Evolutionary conservation across 768 basidiomycete genomes (phyloP), one percentile per base, ranked within the genome.

Genomic region (Pleurotus eryngii): DNA sequence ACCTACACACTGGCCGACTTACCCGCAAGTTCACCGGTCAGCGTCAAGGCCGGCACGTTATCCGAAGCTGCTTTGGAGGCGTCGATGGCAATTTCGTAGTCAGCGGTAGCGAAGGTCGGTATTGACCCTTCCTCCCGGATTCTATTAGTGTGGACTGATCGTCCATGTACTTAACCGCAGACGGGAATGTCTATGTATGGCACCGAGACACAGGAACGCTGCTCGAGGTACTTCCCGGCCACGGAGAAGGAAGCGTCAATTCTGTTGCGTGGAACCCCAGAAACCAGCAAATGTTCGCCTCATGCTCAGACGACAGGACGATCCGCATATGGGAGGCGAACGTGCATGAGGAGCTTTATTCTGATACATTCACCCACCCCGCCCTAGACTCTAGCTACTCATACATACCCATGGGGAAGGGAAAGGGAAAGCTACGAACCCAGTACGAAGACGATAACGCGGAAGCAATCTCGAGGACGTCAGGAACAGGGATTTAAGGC

Each of bases 201-300:
- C 92, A 98, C 69, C 84, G 90, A 46, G 89, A 92, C 64, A 88
- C 89, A 8, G 90, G 89, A 2, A 75, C 80, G 2, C 78, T 95
- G 45, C 78, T 98, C n/a, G 93, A 97, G 69, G 80, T 86, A n/a
- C 81, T 99, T 2, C 70, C 82, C 3, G 97, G 97, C 0, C 96
- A 98, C 64, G 86, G 85, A n/a, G 75, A 76, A 57, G 95, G 94
- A 40, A 90, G 89, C 60, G 95, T 99, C 60, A 99, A 98, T 69
- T 87, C 90, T 12, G 95, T 98, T 14, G 89, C 95, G 37, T 99
- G 97, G 97, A 95, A 97, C 70, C 94, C 93, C 17, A 78, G 79
- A 49, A 89, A 93, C 67, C 82, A 86, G 62, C 84, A 87, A 57
- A 90, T 98, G 87, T 98, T 98, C 74, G 97, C 97, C 30, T 94